Percentiles rank a stretch among this genome's conserved stretches.
These are phyloP conservation scores for Fistulifera pelliculosa DNA, from an alignment of 108 stramenopile species.

Conservation along the genomic window DNA sequence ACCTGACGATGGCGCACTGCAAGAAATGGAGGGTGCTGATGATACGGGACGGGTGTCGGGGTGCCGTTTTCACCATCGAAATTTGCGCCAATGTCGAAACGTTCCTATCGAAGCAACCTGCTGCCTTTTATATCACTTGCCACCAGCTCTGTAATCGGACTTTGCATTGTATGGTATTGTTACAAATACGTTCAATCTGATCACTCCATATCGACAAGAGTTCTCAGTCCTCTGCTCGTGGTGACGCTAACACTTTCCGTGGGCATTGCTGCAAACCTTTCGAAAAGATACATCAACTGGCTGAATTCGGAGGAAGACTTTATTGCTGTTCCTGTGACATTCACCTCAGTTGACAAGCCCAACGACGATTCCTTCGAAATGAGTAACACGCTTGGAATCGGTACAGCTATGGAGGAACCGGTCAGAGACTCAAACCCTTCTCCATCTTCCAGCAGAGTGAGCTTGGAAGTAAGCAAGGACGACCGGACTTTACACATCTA, in stretches of 20 bases:
- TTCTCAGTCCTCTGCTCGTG: neutral
- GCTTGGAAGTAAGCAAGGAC: conserved; percentile 1
- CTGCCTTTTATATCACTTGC: neutral
- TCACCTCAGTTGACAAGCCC: neutral
- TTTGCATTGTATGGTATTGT: neutral
- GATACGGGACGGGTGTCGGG: neutral
- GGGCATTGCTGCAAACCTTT: neutral
- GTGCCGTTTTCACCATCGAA: neutral
- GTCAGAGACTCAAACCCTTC: neutral
- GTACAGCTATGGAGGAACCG: neutral
- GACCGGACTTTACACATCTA: neutral
- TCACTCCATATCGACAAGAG: neutral
- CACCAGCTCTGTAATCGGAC: neutral
- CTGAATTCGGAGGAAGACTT: neutral
- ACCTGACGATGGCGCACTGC: neutral
- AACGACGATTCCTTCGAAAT: neutral
- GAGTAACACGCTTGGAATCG: neutral
- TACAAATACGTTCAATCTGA: neutral
- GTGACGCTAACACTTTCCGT: neutral
- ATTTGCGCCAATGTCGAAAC: neutral
- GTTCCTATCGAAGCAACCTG: neutral
- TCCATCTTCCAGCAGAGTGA: neutral
- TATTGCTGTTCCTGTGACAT: neutral
- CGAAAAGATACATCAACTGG: neutral
- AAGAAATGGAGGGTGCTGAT: too few relatives aligned